Evolutionary conservation across 148 eudicot genomes (phyloP), one percentile per base, ranked within the genome.

Genomic region (Cornus controversa): DNA sequence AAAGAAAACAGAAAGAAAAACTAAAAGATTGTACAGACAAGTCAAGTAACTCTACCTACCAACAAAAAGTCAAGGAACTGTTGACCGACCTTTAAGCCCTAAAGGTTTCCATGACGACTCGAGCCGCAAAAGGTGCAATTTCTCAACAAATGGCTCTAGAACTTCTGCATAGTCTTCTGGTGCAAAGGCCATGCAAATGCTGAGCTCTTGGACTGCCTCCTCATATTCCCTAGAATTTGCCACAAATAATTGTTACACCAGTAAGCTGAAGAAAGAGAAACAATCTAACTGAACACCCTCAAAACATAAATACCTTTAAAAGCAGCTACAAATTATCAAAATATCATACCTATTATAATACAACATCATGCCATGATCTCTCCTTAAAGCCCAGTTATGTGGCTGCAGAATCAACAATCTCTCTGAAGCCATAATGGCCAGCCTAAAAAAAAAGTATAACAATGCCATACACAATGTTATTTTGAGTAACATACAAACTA

Each of bases 141-240:
- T 92, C 88, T 88, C 92, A 8, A 94, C 93, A 73, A 94, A 94
- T 54, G 94, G 90, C 82, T 92, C 97, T 72, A 94, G 76, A 36
- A 92, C 81, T 71, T 87, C 89, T n/a, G 95, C 93, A 83, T 94
- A 92, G 78, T 92, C 95, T 86, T 92, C 97, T 0, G 98, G 98
- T 47, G 98, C 97, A 82, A 94, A 94, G 57, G 97, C 98, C 98
- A 94, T 92, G 86, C 97, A 94, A 72, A 94, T 92, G 83, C 98
- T 94, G 50, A 94, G 91, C 87, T 94, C 97, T 87, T 92, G 91
- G 54, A 94, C 95, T 14, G 98, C 92, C 74, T 82, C 83, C 63
- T 86, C 92, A 27, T 94, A 92, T 80, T 91, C 90, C 90, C 98
- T 94, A 86, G 1, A 28, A 81, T 37, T n/a, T 40, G 16, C 53